Evolutionary conservation across 345 rosid species (phyloP).

Genomic region (Brassica cretica): DNA sequence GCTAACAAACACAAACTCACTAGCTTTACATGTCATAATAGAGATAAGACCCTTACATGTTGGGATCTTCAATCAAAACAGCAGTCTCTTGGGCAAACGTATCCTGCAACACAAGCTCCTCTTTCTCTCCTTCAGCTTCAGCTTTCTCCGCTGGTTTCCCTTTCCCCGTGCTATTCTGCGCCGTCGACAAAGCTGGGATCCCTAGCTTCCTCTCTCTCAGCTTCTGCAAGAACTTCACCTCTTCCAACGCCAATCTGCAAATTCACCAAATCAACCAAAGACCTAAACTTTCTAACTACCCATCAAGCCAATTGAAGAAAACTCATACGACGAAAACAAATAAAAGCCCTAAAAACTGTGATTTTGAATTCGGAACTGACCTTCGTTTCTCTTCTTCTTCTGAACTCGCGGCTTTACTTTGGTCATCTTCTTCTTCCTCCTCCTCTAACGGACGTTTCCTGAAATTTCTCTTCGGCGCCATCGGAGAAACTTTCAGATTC

Average conservation of each 20-base stretch:
- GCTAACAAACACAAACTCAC: constrained; percentile 8
- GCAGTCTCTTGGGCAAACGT: constrained; percentile 99
- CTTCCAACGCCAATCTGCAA: constrained; percentile 69
- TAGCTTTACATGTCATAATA: constrained; percentile 29
- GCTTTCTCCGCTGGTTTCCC: constrained; percentile 55
- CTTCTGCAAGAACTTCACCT: constrained; percentile 91
- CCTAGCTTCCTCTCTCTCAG: constrained; percentile 88
- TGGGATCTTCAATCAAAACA: constrained; percentile 53
- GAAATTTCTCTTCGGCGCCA: constrained; percentile 58
- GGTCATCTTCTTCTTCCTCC: constrained; percentile 45
- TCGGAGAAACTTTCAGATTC: background rate
- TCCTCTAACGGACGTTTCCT: constrained; percentile 70
- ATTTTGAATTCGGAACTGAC: background rate
- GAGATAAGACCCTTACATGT: constrained; percentile 46
- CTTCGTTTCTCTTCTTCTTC: constrained; percentile 86
- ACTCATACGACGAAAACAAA: background rate
- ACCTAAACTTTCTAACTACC: constrained; percentile 3
- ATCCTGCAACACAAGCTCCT: constrained; percentile 93
- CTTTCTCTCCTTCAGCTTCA: constrained; percentile 91
- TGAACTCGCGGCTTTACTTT: constrained; percentile 38
- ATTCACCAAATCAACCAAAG: constrained; percentile 9
- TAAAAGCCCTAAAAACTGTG: background rate
- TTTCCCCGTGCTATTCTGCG: constrained; percentile 42
- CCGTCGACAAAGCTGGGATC: constrained; percentile 57
- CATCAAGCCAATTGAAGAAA: background rate